Conservation (phyloP, 768 basidiomycete species). For the Leccinum truebloodii region DNA sequence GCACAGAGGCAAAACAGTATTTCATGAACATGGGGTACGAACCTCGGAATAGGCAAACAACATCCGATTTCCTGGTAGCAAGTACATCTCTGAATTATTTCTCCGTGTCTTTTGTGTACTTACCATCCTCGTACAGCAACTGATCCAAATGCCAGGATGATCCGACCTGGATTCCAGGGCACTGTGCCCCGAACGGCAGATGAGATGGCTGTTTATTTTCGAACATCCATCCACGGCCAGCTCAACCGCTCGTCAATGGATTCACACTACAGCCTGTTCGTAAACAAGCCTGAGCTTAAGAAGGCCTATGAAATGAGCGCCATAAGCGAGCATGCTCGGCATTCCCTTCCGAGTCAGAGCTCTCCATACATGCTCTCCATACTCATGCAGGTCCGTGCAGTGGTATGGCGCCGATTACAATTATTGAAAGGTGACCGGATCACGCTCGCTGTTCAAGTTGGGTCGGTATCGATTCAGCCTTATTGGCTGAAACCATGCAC, state of each 20-base stretch:
- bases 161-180: constrained; percentile 40
- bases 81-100: constrained; percentile 37
- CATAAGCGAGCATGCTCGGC: constrained; percentile 49
- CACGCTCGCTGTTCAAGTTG: constrained; percentile 34
- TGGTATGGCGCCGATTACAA: constrained; percentile 46
- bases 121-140: constrained; percentile 39
- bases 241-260: constrained; percentile 49
- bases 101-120: neutral
- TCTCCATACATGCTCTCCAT: constrained; percentile 51
- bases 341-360: constrained; percentile 32
- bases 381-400: constrained; percentile 44
- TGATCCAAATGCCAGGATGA: constrained; percentile 57
- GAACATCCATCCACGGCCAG: constrained; percentile 39
- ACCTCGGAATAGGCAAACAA: constrained; percentile 57
- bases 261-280: constrained; percentile 44
- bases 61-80: constrained; percentile 58
- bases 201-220: constrained; percentile 57
- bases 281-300: constrained; percentile 46
- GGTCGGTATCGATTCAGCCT: neutral
- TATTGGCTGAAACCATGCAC: neutral
- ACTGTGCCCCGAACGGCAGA: constrained; percentile 52
- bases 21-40: constrained; percentile 46
- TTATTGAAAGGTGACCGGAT: constrained; percentile 43
- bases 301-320: constrained; percentile 49
- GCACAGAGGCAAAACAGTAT: too few species aligned